Conservation (phyloP, 2,329 filamentous ascomycete species). For the Ceratocystis smalleyi region DNA sequence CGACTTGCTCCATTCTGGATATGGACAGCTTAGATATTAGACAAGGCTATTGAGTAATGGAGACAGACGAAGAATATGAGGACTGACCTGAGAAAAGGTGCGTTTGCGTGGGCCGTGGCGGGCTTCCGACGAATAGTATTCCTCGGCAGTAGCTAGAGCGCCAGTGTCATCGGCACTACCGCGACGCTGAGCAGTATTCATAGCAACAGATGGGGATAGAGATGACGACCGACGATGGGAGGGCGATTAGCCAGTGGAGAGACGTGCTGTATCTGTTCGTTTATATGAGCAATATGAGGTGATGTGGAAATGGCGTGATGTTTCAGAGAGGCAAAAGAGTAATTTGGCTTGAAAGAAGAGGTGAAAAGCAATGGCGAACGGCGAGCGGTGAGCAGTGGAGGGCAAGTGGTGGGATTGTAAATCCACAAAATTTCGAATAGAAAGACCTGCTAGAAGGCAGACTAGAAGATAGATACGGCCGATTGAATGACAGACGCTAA, state of each 20-base stretch:
- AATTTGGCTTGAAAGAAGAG: too few relatives aligned
- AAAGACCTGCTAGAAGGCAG: too few relatives aligned
- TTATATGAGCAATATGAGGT: too few relatives aligned
- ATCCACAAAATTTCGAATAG: too few relatives aligned
- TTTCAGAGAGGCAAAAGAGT: too few relatives aligned
- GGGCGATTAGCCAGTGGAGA: too few relatives aligned
- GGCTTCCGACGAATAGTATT: conserved; percentile 42
- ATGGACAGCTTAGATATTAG: background rate
- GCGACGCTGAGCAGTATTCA: conserved; percentile 16
- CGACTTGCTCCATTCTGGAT: conserved; percentile 38
- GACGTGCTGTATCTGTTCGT: background rate
- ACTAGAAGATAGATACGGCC: too few relatives aligned
- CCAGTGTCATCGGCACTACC: conserved; percentile 33
- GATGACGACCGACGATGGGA: background rate
- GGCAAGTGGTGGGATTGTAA: too few relatives aligned
- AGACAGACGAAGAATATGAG: background rate
- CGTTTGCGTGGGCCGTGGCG: conserved; percentile 38
- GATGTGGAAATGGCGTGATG: too few relatives aligned
- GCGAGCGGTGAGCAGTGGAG: too few relatives aligned
- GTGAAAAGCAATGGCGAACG: too few relatives aligned
- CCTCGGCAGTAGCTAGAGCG: conserved; percentile 42
- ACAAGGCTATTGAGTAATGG: background rate
- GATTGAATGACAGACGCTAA: too few relatives aligned
- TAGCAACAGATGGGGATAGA: background rate
- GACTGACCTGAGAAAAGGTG: conserved; percentile 40